Base-by-base conservation (phyloP, 1,284 basidiomycete species). In the Taiwanofungus camphoratus region DNA sequence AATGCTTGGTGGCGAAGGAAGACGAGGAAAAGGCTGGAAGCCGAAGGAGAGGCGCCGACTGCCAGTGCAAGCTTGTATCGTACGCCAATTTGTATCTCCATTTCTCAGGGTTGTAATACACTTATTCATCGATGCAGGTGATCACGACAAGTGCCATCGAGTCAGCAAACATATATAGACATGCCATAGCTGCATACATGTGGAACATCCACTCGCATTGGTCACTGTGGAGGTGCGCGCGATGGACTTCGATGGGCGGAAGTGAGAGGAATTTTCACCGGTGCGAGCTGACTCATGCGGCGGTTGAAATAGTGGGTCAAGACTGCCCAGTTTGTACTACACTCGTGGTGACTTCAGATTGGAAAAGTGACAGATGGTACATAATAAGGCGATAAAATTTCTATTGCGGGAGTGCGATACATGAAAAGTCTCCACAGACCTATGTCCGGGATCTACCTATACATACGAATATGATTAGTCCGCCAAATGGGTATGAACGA, bases 381-480 rank as follows among this genome's bases (percentile, higher is more conserved):
- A n/a, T n/a, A n/a, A n/a, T n/a, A n/a, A n/a, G n/a, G 16, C 26
- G 22, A 33, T 11, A 36, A 32, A 8, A 36, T 5, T n/a, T 31
- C 23, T 43, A 32, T 36, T 43, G 26, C 24, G 27, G 35, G 22
- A 16, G 24, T 8, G 26, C 13, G 26, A 27, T 27, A 27, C 26
- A 27, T 13, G 26, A 27, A 27, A n/a, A n/a, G n/a, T 27, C 8
- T 13, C 26, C 26, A 13, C 7, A 7, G 7, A 27, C 26, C 8
- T 13, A 13, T 27, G 8, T 27, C 26, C 26, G 13, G 26, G 26
- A 13, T 27, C 13, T 8, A 8, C 8, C 8, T 21, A 43, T 49
- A 49, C 48, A 49, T 45, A 49, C 31, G 44, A 49, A 49, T 49
- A 48, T 36, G 31, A 46, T 42, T 45, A 42, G 41, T 36, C 44